phyloP scores from a whole-genome alignment of 306 rosid genomes.

The Sindora glabra region DNA sequence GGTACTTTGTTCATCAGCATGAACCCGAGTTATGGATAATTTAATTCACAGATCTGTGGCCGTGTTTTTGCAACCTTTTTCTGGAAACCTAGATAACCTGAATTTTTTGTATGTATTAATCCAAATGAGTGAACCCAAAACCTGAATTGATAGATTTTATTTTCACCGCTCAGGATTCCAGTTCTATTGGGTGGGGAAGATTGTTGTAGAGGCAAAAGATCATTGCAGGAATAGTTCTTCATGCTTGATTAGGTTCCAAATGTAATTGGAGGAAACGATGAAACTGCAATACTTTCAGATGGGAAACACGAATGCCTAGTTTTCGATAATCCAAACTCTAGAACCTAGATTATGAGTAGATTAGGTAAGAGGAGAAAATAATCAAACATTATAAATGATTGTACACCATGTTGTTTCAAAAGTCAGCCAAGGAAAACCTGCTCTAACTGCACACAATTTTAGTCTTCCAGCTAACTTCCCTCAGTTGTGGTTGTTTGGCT shows the following conservation, averaged over 20 bases:
- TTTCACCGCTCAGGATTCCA: no score
- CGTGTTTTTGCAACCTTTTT: background rate
- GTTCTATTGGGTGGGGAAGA: no score
- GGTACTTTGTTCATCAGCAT: background rate
- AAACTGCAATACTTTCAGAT: background rate
- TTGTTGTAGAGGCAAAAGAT: no score
- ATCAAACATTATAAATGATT: background rate
- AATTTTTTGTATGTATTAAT: background rate
- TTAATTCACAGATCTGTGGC: constrained; percentile 25
- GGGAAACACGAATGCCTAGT: no score
- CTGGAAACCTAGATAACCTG: background rate
- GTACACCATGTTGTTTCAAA: background rate
- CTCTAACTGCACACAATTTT: background rate
- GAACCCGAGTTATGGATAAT: background rate
- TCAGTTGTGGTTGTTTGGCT: background rate
- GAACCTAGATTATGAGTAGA: no score
- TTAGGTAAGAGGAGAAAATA: background rate
- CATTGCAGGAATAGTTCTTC: no score
- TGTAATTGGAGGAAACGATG: constrained; percentile 6
- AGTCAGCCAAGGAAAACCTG: background rate
- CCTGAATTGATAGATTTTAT: no score
- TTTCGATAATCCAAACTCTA: no score
- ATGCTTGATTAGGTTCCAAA: background rate
- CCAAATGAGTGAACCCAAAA: background rate
- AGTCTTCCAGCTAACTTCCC: background rate